Evolutionary conservation across 139 green algal species (phyloP), one percentile per base, ranked within the genome.

Genomic region (Deuterostichococcus epilithicus): DNA sequence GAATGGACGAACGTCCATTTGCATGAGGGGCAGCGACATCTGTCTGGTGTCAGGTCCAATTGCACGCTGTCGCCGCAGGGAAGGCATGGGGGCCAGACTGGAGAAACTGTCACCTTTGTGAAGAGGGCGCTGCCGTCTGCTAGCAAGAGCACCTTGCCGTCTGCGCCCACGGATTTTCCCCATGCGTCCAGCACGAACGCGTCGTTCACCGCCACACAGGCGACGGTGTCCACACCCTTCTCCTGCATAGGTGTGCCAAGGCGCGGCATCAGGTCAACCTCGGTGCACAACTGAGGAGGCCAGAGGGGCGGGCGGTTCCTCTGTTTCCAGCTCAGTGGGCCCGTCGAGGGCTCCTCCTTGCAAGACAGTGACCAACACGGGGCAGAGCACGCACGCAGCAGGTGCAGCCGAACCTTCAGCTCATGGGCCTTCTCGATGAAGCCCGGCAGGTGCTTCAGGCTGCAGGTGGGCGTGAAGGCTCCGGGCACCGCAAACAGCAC

Each of bases 181-280:
- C 95, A 99, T 1, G 95, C 95, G 34, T 94, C 87, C 92, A 97
- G 95, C 18, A 99, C 95, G 81, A 99, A 99, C 3, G 95, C 90
- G 80, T 98, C 95, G 72, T 99, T 99, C 4, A 99, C 96, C 25
- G 88, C 88, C 23, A 99, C 82, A 83, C 96, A 99, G 6, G 86
- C 92, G 70, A 99, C 96, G 28, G 86, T 92, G 84, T 98, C 92
- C 33, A 98, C 90, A 30, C 96, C 96, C 79, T 94, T 95, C 13
- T 75, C 75, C 52, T 63, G 52, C 13, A n/a, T n/a, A n/a, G n/a
- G n/a, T n/a, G n/a, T n/a, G n/a, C n/a, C n/a, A n/a, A n/a, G n/a
- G n/a, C n/a, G n/a, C 42, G 42, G 42, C 42, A 52, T 52, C 42
- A n/a, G n/a, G n/a, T n/a, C n/a, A n/a, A n/a, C n/a, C n/a, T n/a